phyloP scores from a whole-genome alignment of 2,329 filamentous ascomycete genomes.

The Pyricularia sp. region DNA sequence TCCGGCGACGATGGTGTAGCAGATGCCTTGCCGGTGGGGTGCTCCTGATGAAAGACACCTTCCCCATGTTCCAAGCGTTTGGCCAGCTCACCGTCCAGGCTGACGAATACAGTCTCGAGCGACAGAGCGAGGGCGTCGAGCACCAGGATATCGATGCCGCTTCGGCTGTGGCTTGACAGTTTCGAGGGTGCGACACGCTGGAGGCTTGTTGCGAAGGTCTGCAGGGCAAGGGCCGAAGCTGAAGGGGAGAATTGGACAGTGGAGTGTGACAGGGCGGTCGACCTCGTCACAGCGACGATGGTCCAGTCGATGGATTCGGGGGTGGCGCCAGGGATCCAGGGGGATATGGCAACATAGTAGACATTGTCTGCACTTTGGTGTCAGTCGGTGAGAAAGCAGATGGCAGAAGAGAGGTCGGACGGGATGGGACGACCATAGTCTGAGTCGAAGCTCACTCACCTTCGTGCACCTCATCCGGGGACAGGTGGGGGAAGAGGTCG shows the following conservation, averaged over 20 bases:
- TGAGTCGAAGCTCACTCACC: slow-evolving; percentile 30
- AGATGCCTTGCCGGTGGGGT: slow-evolving; percentile 27
- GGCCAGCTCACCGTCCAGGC: slow-evolving; percentile 70
- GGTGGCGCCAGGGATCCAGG: slow-evolving; percentile 54
- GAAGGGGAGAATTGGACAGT: slow-evolving; percentile 71
- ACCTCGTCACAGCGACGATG: slow-evolving; percentile 64
- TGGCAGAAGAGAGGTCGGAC: background rate
- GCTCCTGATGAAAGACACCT: slow-evolving; percentile 66
- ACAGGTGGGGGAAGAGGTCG: slow-evolving; percentile 63
- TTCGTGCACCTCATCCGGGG: slow-evolving; percentile 19
- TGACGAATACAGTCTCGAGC: slow-evolving; percentile 80
- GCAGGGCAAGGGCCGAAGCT: slow-evolving; percentile 62
- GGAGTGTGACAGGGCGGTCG: slow-evolving; percentile 58
- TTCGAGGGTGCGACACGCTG: slow-evolving; percentile 69
- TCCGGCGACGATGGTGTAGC: slow-evolving; percentile 28
- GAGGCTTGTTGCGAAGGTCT: slow-evolving; percentile 67
- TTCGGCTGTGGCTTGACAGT: slow-evolving; percentile 60
- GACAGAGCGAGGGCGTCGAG: slow-evolving; percentile 72
- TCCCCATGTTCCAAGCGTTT: slow-evolving; percentile 75
- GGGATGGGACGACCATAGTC: slow-evolving; percentile 7
- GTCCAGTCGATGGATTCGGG: slow-evolving; percentile 68
- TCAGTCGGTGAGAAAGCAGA: slow-evolving; percentile 11
- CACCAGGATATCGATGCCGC: slow-evolving; percentile 74
- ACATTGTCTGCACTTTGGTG: slow-evolving; percentile 20
- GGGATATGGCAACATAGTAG: slow-evolving; percentile 62